Base-by-base conservation (phyloP, 352 stramenopile species). In the Phytophthora pisi region DNA sequence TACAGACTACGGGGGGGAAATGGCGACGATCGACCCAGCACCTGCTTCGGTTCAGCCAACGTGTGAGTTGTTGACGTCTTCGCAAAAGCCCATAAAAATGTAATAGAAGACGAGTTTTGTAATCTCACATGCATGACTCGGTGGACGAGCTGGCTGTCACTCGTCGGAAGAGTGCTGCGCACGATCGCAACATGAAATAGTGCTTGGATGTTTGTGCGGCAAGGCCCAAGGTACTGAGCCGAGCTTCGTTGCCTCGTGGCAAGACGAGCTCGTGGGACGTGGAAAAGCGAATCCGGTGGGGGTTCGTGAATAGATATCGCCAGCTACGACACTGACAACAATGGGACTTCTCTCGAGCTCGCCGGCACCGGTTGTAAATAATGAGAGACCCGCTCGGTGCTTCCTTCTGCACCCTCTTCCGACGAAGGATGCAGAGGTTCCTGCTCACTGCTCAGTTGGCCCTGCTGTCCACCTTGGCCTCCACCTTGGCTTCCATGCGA, bases 401-500 rank as follows among this genome's bases (percentile, higher is more conserved):
- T 30, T 31, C 8, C 36, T 26, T 5, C 16, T 63, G 46, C 49
- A 51, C 23, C 51, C 56, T 36, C 57, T 64, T 64, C 47, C 62
- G 24, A 60, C n/a, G 50, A 56, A 36, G 49, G 42, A 43, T 50
- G 36, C 61, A 54, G 3, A 59, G 23, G 11, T 42, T 11, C 34
- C 34, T 42, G 34, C 34, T 42, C 13, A 42, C 16, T 50, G 45
- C 31, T 68, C 57, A 70, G 40, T 75, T 79, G 51, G 77, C 62
- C 63, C 51, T 74, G 51, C 51, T 26, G 23, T 70, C 50, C 46
- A 74, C 61, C 42, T 75, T 84, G 18, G 77, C 68, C 13, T 92
- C 75, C 30, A 94, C 80, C 70, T 91, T 92, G 54, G 86, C 83
- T 51, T 94, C 82, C 77, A 96, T 93, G 55, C 79, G 81, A 4